These are phyloP conservation scores for Penicillium sumatraense DNA, from an alignment of 2,329 filamentous ascomycete species.

Conservation along the genomic window DNA sequence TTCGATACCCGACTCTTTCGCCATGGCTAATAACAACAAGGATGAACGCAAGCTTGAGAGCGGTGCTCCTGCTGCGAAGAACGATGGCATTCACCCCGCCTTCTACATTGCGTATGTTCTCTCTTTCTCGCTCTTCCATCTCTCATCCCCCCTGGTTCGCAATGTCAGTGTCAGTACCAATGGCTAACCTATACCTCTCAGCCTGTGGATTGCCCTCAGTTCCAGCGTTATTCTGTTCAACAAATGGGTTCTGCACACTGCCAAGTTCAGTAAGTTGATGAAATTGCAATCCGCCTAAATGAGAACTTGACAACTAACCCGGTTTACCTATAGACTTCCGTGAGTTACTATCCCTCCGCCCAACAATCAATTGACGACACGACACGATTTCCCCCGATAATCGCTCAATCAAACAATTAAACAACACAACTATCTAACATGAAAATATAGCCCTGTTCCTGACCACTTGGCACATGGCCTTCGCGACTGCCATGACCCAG, in stretches of 20 bases:
- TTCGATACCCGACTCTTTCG: conserved; percentile 9
- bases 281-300: not conserved
- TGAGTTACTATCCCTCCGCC: conserved; percentile 40
- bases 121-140: too few species aligned
- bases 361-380: not conserved
- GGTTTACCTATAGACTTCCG: conserved; percentile 45
- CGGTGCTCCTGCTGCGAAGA: conserved; percentile 23
- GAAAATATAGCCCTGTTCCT: conserved; percentile 62
- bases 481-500: conserved; percentile 94
- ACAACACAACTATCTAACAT: not conserved
- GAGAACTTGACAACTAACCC: conserved; percentile 12
- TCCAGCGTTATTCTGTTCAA: conserved; percentile 98
- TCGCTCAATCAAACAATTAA: not conserved
- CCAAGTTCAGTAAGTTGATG: conserved; percentile 72
- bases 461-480: conserved; percentile 93
- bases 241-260: conserved; percentile 91
- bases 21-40: conserved; percentile 31
- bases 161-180: not conserved
- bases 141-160: not conserved
- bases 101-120: conserved; percentile 36
- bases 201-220: conserved; percentile 87
- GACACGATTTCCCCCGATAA: not conserved
- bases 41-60: conserved; percentile 33
- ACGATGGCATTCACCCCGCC: conserved; percentile 31
- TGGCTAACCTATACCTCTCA: conserved; percentile 41